A percentile compares a stretch with the other conserved stretches of the same genome.
Conservation (phyloP, 768 basidiomycete genomes). For the Sistotremastrum suecicum region DNA sequence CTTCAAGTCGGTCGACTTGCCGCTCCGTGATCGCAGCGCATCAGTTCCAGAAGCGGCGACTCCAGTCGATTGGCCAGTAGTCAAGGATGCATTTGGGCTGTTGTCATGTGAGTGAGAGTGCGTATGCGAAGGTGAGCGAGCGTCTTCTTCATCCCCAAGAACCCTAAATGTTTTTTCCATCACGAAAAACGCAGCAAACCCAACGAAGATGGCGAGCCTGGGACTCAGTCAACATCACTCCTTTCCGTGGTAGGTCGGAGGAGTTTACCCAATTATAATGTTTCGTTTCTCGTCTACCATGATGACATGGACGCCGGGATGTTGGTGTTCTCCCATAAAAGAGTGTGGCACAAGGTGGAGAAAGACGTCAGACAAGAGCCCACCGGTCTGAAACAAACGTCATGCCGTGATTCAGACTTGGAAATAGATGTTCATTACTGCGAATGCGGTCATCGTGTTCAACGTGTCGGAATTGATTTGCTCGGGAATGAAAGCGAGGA, state of each 20-base stretch:
- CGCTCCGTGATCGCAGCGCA: constrained; percentile 31
- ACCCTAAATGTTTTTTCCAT: constrained; percentile 88
- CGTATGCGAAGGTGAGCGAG: constrained; percentile 31
- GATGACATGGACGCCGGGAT: constrained; percentile 56
- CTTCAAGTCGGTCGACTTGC: constrained; percentile 17
- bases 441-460: constrained; percentile 91
- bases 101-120: constrained; percentile 53
- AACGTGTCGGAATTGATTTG: constrained; percentile 73
- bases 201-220: constrained; percentile 70
- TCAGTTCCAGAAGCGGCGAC: constrained; percentile 10
- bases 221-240: background rate
- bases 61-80: constrained; percentile 1
- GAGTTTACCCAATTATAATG: constrained; percentile 65
- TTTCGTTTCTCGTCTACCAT: constrained; percentile 87
- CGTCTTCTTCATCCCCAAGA: constrained; percentile 44
- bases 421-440: constrained; percentile 27
- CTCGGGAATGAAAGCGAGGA: constrained; percentile 86
- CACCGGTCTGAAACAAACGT: constrained; percentile 48
- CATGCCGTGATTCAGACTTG: background rate
- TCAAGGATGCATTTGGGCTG: constrained; percentile 19
- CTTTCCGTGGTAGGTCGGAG: background rate
- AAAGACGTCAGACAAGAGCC: constrained; percentile 86
- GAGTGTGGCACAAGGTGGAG: constrained; percentile 84
- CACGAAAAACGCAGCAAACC: constrained; percentile 83
- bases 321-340: constrained; percentile 81